phyloP scores from a whole-genome alignment of 2,329 filamentous ascomycete species.

The Colletotrichum melonis region DNA sequence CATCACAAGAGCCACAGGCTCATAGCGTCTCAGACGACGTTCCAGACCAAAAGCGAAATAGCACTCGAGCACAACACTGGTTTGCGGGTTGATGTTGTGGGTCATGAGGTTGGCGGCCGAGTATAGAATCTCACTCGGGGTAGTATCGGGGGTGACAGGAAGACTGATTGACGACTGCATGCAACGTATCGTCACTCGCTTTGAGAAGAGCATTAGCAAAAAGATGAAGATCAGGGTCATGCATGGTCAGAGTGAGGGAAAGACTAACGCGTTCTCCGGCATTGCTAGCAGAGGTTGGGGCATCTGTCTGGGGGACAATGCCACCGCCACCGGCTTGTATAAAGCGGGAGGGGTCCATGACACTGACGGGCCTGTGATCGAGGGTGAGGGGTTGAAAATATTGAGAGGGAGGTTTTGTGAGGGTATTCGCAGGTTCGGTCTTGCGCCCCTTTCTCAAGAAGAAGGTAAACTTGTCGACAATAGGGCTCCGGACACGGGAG shows the following conservation, averaged over 20 bases:
- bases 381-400: constrained; percentile 24
- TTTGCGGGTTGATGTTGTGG: constrained; percentile 71
- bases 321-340: constrained; percentile 59
- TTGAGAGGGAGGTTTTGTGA: constrained; percentile 30
- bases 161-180: constrained; percentile 76
- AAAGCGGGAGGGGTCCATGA: constrained; percentile 39
- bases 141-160: constrained; percentile 80
- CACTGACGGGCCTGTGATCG: constrained; percentile 25
- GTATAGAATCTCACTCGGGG: constrained; percentile 77
- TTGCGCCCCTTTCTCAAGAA: constrained; percentile 54
- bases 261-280: constrained; percentile 76
- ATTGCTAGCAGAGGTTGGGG: constrained; percentile 84
- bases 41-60: constrained; percentile 83
- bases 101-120: constrained; percentile 73
- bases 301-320: constrained; percentile 70
- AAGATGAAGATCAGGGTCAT: not conserved
- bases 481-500: constrained; percentile 50
- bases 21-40: constrained; percentile 85
- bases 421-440: constrained; percentile 44
- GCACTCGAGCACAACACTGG: constrained; percentile 80
- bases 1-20: constrained; percentile 86
- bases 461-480: constrained; percentile 61
- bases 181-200: constrained; percentile 80
- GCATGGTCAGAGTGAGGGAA: not conserved
- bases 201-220: constrained; percentile 41